Evolutionary conservation across 73 alveolate species (phyloP).

Genomic region (Symbiodinium pilosum): DNA sequence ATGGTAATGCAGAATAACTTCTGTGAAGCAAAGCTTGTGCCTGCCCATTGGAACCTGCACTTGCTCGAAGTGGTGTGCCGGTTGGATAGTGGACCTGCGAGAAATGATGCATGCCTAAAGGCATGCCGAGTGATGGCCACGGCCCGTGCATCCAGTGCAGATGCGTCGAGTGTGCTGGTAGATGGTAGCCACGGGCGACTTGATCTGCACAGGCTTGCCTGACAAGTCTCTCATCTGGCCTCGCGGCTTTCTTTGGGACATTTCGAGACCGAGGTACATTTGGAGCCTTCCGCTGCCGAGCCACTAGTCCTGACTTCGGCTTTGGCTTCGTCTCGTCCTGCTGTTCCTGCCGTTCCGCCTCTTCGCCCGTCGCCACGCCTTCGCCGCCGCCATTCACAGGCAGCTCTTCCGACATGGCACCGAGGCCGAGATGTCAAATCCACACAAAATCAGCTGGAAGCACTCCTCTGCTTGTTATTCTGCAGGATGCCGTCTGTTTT

Average conservation of each 20-base stretch:
- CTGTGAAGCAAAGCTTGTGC: no score
- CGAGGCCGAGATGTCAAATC: no score
- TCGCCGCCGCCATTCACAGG: neutral
- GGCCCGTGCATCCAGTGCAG: neutral
- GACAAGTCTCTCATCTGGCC: neutral
- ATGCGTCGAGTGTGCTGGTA: neutral
- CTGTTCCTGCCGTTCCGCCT: neutral
- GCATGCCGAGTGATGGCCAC: neutral
- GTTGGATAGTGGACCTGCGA: neutral
- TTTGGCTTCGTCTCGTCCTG: neutral
- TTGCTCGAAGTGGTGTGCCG: neutral
- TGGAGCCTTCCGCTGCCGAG: neutral
- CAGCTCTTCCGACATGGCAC: constrained; percentile 5
- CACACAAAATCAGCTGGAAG: no score
- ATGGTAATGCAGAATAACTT: no score
- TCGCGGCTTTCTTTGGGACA: neutral
- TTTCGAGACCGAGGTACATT: no score
- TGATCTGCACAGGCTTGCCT: neutral
- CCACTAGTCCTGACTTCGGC: neutral
- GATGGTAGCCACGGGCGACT: neutral
- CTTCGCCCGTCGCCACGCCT: neutral
- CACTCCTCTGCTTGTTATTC: no score
- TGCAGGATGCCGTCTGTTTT: no score
- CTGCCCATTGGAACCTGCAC: neutral
- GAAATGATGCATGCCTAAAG: neutral